Evolutionary conservation across 2,329 filamentous ascomycete species (phyloP), one percentile per base, ranked within the genome.

Genomic region (Trichophyton rubrum): DNA sequence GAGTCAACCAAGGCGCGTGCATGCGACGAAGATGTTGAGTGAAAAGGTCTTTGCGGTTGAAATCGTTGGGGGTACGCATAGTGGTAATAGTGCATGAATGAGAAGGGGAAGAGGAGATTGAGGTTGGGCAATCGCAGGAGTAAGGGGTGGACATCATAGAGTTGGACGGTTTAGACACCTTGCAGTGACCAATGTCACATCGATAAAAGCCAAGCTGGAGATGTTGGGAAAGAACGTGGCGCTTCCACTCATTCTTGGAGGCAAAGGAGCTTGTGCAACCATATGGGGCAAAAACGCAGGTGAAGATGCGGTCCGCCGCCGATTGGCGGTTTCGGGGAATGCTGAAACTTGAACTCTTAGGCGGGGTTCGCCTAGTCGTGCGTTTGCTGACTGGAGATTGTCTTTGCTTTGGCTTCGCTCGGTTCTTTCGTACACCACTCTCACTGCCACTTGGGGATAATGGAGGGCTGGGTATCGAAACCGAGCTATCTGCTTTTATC

Each of bases 181-280:
- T 70, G 69, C 84, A 86, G 6, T 72, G 68, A 63, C 83, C 86
- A 35, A 87, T 77, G 65, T 85, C 81, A 75, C 91, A 97, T 61
- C 86, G 79, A 83, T 86, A 96, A 73, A 85, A 88, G 51, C 81
- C 77, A 2, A 89, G 78, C 59, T 85, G 82, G 22, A 96, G 78
- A 69, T 97, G 92, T 69, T 95, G 88, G 0, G 87, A 88, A 35
- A 79, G 77, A 67, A 92, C 84, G 70, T 97, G 92, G 0, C 92
- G 84, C 73, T 96, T 96, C 92, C 92, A 96, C 72, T 96, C 91
- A 70, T 96, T 96, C 75, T 95, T 96, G 66, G 81, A 85, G 2
- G 82, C 80, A 68, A 96, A 96, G 0, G 80, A 84, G 1, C 84
- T 82, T 0, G 64, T 65, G 74, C 92, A 97, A 38, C 87, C 88